phyloP scores from a whole-genome alignment of 2,329 filamentous ascomycete species.

The Graphilbum sp. region DNA sequence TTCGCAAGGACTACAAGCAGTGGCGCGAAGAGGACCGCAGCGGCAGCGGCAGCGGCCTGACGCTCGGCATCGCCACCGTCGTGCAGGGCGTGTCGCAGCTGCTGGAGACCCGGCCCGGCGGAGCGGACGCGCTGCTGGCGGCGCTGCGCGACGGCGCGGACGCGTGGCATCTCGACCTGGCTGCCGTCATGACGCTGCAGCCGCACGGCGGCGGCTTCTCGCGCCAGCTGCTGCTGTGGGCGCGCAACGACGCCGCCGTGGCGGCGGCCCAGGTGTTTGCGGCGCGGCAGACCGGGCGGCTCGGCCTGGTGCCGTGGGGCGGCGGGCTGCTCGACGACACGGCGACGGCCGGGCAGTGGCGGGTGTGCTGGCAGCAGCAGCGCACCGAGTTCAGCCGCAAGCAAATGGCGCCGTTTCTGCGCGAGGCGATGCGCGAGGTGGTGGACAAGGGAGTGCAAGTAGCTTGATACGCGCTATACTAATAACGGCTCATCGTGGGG shows the following conservation, averaged over 20 bases:
- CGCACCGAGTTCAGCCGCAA: conserved; percentile 46
- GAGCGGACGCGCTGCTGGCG: conserved; percentile 26
- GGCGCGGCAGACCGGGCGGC: conserved; percentile 21
- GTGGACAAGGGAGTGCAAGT: too few species aligned
- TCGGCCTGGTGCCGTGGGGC: conserved; percentile 41
- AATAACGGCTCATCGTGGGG: too few species aligned
- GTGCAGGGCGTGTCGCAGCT: conserved; percentile 47
- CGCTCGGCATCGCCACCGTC: conserved; percentile 51
- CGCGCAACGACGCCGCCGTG: conserved; percentile 30
- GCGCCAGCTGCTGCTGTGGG: conserved; percentile 55
- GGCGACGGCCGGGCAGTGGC: conserved; percentile 22
- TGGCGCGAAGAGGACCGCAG: conserved; percentile 33
- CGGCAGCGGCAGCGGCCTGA: conserved; percentile 19
- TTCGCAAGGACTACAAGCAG: conserved; percentile 75
- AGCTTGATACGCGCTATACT: too few species aligned
- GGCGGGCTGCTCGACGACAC: conserved; percentile 28
- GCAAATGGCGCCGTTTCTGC: conserved; percentile 51
- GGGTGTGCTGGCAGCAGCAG: conserved; percentile 51
- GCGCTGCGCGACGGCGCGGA: conserved; percentile 34
- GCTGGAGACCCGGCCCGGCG: conserved; percentile 32
- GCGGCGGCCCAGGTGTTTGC: conserved; percentile 39
- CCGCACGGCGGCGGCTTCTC: conserved; percentile 38
- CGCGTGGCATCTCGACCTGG: conserved; percentile 45
- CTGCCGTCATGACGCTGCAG: conserved; percentile 53
- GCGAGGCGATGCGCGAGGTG: conserved; percentile 28